Base-by-base conservation (phyloP, 176 grass and related monocot species). In the Phoenix dactylifera region DNA sequence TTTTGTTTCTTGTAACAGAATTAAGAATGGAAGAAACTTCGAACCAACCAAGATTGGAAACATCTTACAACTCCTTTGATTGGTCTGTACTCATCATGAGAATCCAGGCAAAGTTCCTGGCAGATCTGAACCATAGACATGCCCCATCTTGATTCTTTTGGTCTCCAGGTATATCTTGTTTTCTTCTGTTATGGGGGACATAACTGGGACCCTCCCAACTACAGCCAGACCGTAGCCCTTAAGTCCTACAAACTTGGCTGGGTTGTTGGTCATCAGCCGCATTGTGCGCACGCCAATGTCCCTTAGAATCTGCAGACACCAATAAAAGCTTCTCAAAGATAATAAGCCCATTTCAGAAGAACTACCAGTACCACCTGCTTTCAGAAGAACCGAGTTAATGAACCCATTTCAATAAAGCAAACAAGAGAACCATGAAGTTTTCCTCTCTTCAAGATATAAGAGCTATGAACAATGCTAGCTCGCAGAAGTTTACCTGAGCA, bases 81-180 rank as follows among this genome's bases (percentile, higher is more conserved):
- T 67, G 23, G 51, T 24, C 63, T 1, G 30, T 28, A 22, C 18
- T n/a, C 16, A 30, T 4, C 50, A 74, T 64, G 54, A 17, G 73
- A 90, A 88, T 64, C 72, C 68, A 15, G 85, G 66, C 20, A 82
- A 51, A 60, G 23, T 78, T 51, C 70, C 87, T 1, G 79, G 84
- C 4, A 98, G 87, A 83, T 98, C 93, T 56, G 93, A 92, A 35
- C 87, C 93, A 53, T 98, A 98, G 62, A 98, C 72, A 20, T 98
- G 93, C 0, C 93, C 87, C 93, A 91, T 91, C 59, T 88, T 97
- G 1, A 84, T 91, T 35, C 92, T 61, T 77, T 97, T 97, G 3
- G 92, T 91, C 76, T 97, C 93, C n/a, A 97, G 74, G 50, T 97
- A 91, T 22, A 25, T 97, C 69, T 88, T 68, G 78, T 98, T 98